Evolutionary conservation across 345 rosid species (phyloP), one percentile per base, ranked within the genome.

Genomic region (Populus davidiana): DNA sequence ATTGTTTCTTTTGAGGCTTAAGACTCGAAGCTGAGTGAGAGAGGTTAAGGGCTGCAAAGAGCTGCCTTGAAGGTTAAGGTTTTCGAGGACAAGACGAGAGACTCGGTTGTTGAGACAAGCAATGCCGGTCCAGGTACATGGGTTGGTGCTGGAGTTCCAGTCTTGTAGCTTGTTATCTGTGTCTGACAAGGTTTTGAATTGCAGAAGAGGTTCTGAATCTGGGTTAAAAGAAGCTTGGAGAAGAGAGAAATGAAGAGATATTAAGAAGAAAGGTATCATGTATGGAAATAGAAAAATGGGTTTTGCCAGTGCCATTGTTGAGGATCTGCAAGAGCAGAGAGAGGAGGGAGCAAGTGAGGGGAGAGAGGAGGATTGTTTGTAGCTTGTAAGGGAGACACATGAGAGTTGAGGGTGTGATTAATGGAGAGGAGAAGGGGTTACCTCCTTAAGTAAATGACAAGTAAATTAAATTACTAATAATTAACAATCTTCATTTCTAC

Each of bases 11-110:
- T 94, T 92, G 23, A 94, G 91, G 75, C 98, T 94, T 63, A 94
- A 89, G 67, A 92, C 92, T 9, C 97, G 88, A 23, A 94, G 94
- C 74, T 88, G 86, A n/a, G 94, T 85, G 78, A 93, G 88, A 2
- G 81, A 81, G 16, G 86, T 77, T 23, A 92, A 88, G 23, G 85
- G 78, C 39, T 83, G 70, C 74, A 92, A 72, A 64, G 94, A 89
- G 67, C 41, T 61, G 65, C 91, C 92, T 27, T 69, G 81, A 75
- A 94, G 93, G 70, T 69, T 75, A 27, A 90, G 87, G 81, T 83
- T 81, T 75, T 94, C 97, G 68, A 94, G 90, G 33, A 94, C 89
- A 52, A 94, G 88, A 5, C 90, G 90, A 2, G 91, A 82, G 73
- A 94, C 91, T 61, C 97, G 82, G 87, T 85, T 73, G 33, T 78